Conservation (phyloP, 805 yeast genomes). For the Naumovozyma castellii region DNA sequence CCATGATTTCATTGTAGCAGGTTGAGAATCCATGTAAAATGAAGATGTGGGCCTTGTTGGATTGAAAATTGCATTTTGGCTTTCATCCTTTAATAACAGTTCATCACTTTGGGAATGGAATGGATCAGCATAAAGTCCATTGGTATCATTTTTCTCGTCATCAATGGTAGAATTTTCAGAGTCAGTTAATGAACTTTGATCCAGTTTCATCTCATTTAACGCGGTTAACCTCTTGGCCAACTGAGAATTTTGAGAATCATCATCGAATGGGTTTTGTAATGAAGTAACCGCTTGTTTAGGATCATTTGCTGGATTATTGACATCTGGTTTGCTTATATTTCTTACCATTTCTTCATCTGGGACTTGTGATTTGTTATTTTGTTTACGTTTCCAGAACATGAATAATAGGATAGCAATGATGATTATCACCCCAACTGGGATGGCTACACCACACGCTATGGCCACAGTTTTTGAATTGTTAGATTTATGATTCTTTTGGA, state of each 20-base stretch:
- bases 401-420: slow-evolving; percentile 42
- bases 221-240: slow-evolving; percentile 35
- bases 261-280: slow-evolving; percentile 27
- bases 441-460: slow-evolving; percentile 81
- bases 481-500: slow-evolving; percentile 17
- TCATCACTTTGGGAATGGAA: slow-evolving; percentile 34
- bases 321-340: slow-evolving; percentile 33
- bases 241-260: slow-evolving; percentile 17
- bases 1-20: slow-evolving; percentile 47
- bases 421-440: slow-evolving; percentile 52
- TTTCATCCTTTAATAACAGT: slow-evolving; percentile 22
- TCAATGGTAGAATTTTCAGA: slow-evolving; percentile 42
- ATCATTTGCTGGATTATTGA: slow-evolving; percentile 31
- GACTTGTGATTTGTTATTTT: slow-evolving; percentile 26
- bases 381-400: slow-evolving; percentile 47
- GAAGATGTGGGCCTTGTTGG: slow-evolving; percentile 27
- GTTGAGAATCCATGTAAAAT: slow-evolving; percentile 27
- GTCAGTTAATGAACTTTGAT: slow-evolving; percentile 40
- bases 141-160: slow-evolving; percentile 12
- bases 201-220: slow-evolving; percentile 43
- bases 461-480: slow-evolving; percentile 51
- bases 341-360: slow-evolving; percentile 28
- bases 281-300: slow-evolving; percentile 17
- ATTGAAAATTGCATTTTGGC: slow-evolving; percentile 17
- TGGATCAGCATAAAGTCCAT: slow-evolving; percentile 32